Evolutionary conservation across 2,329 filamentous ascomycete genomes (phyloP), one percentile per base, ranked within the genome.

Genomic region (Coniochaeta pulveracea): DNA sequence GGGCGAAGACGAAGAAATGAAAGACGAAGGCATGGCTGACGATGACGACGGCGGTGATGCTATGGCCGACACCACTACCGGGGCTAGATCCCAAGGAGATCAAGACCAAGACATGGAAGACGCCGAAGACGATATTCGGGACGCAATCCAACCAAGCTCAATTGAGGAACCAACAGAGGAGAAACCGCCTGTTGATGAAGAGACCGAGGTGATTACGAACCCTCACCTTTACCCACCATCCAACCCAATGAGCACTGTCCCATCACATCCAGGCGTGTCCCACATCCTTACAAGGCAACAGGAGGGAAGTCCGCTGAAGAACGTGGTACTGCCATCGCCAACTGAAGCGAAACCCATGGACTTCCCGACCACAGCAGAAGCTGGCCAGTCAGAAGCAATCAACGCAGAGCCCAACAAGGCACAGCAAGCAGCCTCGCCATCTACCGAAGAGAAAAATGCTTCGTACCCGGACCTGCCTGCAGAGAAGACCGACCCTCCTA

Each of bases 251-350:
- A 51, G 23, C 49, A 58, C 22, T 39, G 56, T 32, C 22, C 50
- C 28, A 41, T 45, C 40, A 11, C 28, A 31, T 10, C 28, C 22
- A 19, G 28, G 28, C 4, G 28, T 31, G 17, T 2, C 10, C 40
- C 40, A 19, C 34, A 45, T 19, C 34, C 44, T 1, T 51, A 57
- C 3, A 53, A 56, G 1, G 56, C 28, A 46, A 39, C 43, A 57
- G 3, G 66, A 69, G 40, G 67, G 66, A 3, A 72, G 67, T 34
- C 67, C 67, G 1, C 48, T 72, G 14, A 70, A 70, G 50, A 66
- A 70, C 31, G 64, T 69, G 22, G 51, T 65, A 18, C 38, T 66
- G 11, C 57, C 55, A 8, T 68, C 66, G 8, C 63, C 66, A 1
- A 60, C 58, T 1, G 58, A 63, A 14, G 45, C 54, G 12, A 28